Evolutionary conservation across 441 rosid species (phyloP).

Genomic region (Gossypium schwendimanii): DNA sequence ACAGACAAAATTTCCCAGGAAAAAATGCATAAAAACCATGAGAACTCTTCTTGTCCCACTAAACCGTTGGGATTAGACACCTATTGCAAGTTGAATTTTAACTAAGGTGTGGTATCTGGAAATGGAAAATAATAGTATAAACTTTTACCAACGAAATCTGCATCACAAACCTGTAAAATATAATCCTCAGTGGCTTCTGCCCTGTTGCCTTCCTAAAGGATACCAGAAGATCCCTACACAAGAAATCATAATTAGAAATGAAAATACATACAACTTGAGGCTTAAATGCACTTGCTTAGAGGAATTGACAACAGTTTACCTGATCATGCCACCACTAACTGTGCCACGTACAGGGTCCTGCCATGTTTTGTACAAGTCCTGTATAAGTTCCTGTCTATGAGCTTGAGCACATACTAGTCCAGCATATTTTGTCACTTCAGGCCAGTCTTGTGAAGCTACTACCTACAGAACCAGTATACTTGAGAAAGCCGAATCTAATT

Average conservation of each 20-base stretch:
- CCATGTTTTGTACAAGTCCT: conserved; percentile 91
- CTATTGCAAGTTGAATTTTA: background rate
- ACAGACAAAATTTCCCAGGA: background rate
- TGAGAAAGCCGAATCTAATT: conserved; percentile 14
- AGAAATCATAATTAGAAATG: conserved; percentile 7
- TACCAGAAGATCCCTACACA: conserved; percentile 74
- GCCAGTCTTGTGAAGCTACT: conserved; percentile 99
- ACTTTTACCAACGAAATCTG: background rate
- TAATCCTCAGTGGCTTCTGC: conserved; percentile 85
- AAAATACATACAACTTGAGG: background rate
- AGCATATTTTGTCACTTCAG: conserved; percentile 95
- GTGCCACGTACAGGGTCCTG: conserved; percentile 96
- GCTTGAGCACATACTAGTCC: conserved; percentile 99
- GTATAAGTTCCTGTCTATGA: conserved; percentile 94
- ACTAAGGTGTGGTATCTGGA: background rate
- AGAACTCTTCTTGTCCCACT: background rate
- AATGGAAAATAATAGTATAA: background rate
- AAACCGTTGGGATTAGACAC: background rate
- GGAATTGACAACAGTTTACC: conserved; percentile 32
- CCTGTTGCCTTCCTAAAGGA: conserved; percentile 96
- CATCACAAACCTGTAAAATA: conserved; percentile 70
- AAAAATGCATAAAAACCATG: background rate
- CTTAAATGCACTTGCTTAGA: background rate
- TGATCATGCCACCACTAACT: conserved; percentile 94
- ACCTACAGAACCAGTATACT: conserved; percentile 42